These are phyloP conservation scores for Gossypium rotundifolium DNA, from an alignment of 345 rosid genomes.

Conservation along the genomic window DNA sequence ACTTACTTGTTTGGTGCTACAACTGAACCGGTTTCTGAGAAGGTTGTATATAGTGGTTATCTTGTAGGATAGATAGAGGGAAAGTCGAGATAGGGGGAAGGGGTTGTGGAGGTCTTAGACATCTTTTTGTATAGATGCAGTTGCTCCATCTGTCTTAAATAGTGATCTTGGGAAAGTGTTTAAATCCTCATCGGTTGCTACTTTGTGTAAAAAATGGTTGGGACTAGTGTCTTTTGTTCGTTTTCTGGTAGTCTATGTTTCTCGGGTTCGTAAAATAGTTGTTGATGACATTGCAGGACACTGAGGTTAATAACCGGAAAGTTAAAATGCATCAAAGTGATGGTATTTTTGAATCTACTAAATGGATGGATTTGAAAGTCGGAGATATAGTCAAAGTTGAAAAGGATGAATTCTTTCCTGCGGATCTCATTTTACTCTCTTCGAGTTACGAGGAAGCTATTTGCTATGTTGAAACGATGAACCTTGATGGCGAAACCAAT, in stretches of 20 bases:
- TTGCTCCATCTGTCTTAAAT: background rate
- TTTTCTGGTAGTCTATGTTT: constrained; percentile 7
- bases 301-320: constrained; percentile 60
- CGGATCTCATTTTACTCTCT: constrained; percentile 81
- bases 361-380: constrained; percentile 82
- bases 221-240: background rate
- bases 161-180: background rate
- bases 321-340: constrained; percentile 56
- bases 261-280: background rate
- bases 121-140: background rate
- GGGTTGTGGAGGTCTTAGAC: background rate
- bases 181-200: background rate
- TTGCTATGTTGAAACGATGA: constrained; percentile 94
- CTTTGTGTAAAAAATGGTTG: background rate
- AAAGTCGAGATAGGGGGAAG: background rate
- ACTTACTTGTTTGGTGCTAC: background rate
- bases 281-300: constrained; percentile 44
- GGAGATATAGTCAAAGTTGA: constrained; percentile 89
- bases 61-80: background rate
- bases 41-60: background rate
- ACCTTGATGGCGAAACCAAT: constrained; percentile 96
- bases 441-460: constrained; percentile 85
- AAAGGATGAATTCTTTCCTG: constrained; percentile 92
- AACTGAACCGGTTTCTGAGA: background rate
- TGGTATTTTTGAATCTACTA: constrained; percentile 49